phyloP scores from a whole-genome alignment of 202 grass and related monocot genomes.

The Carex arenaria region DNA sequence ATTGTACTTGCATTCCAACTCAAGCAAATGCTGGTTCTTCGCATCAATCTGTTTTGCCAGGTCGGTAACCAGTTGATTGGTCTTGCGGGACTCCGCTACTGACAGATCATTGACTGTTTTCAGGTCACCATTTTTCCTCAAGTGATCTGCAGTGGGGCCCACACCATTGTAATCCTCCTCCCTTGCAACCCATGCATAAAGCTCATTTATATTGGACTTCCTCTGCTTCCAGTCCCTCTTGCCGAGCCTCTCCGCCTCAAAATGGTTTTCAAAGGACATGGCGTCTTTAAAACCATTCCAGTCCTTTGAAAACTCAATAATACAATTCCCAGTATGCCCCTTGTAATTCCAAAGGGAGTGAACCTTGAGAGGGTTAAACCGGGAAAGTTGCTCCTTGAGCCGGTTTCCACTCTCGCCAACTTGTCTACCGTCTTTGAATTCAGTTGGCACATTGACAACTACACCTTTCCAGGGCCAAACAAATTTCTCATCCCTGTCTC shows the following conservation, averaged over 20 bases:
- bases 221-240: conserved; percentile 48
- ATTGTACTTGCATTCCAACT: conserved; percentile 44
- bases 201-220: conserved; percentile 18
- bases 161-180: conserved; percentile 53
- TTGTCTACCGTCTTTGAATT: conserved; percentile 35
- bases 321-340: conserved; percentile 48
- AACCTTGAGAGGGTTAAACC: conserved; percentile 55
- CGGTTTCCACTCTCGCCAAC: conserved; percentile 73
- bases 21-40: conserved; percentile 39
- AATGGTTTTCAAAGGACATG: conserved; percentile 54
- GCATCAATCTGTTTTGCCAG: conserved; percentile 50
- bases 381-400: conserved; percentile 57
- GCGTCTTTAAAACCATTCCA: conserved; percentile 63
- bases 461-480: conserved; percentile 85
- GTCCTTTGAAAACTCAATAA: conserved; percentile 74
- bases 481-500: conserved; percentile 51
- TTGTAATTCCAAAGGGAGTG: conserved; percentile 56
- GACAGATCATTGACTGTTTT: conserved; percentile 50
- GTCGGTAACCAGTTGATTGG: conserved; percentile 39
- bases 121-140: conserved; percentile 62
- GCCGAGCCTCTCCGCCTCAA: conserved; percentile 30
- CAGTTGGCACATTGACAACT: conserved; percentile 67
- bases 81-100: conserved; percentile 50
- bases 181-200: conserved; percentile 71
- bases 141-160: conserved; percentile 55